Evolutionary conservation across 192 early-diverging fungal species (phyloP).

Genomic region (Podila horticola): DNA sequence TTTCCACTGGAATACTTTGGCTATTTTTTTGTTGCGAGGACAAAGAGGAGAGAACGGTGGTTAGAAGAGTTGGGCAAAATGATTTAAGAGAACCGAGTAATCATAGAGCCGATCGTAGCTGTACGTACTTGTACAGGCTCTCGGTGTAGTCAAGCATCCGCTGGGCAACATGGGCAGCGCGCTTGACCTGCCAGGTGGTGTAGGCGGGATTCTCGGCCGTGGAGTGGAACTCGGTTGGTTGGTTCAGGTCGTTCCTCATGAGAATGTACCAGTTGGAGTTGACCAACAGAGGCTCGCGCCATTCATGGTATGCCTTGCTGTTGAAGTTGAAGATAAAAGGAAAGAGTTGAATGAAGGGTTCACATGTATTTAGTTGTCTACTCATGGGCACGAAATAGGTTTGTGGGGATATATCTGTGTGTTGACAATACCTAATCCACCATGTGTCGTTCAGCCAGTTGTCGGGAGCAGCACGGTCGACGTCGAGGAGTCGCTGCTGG

Average conservation of each 20-base stretch:
- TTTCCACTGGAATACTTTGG: conserved; percentile 71
- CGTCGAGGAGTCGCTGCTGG: conserved; percentile 70
- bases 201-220: conserved; percentile 59
- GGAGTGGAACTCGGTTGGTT: conserved; percentile 55
- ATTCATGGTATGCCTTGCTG: conserved; percentile 77
- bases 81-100: no score
- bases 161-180: conserved; percentile 80
- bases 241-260: conserved; percentile 69
- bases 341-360: no score
- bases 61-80: neutral
- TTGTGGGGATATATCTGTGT: no score
- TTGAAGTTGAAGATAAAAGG: neutral
- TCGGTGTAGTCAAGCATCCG: conserved; percentile 82
- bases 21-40: conserved; percentile 13
- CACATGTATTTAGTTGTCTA: neutral
- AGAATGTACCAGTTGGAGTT: conserved; percentile 92
- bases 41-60: neutral
- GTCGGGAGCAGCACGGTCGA: conserved; percentile 65
- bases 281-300: conserved; percentile 83
- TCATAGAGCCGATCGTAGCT: no score
- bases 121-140: conserved; percentile 64
- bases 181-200: conserved; percentile 79
- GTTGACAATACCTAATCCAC: conserved; percentile 63
- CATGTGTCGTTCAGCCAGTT: conserved; percentile 79
- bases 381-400: no score